Conservation (phyloP, 1,284 basidiomycete species). For the Naganishia sp. region DNA sequence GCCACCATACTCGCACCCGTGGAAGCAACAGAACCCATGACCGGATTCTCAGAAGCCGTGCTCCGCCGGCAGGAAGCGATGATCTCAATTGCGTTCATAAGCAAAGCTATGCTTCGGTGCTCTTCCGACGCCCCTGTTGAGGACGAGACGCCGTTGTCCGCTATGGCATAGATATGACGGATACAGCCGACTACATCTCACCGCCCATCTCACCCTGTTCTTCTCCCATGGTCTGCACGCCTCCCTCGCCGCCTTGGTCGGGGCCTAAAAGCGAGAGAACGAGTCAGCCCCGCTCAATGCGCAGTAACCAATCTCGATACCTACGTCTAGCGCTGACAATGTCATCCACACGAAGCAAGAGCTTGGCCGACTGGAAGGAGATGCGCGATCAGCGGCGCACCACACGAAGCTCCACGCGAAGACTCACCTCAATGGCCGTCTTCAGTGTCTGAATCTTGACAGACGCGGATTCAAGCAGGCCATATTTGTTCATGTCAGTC, state of each 20-base stretch:
- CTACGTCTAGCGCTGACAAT: conserved; percentile 80
- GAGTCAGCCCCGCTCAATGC: neutral
- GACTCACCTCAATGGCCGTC: conserved; percentile 84
- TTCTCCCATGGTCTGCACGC: conserved; percentile 53
- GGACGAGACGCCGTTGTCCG: neutral
- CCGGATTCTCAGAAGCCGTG: too few relatives aligned
- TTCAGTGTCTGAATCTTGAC: conserved; percentile 98
- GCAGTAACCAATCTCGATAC: neutral
- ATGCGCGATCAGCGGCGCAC: neutral
- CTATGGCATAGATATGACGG: neutral
- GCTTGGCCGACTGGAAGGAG: conserved; percentile 70
- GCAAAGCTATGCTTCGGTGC: neutral
- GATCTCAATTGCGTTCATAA: too few relatives aligned
- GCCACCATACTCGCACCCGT: too few relatives aligned
- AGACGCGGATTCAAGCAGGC: conserved; percentile 89
- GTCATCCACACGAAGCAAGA: conserved; percentile 91
- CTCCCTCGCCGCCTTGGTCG: conserved; percentile 46
- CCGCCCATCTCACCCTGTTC: conserved; percentile 41
- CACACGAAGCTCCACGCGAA: neutral
- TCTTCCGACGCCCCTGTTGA: neutral
- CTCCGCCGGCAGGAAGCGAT: too few relatives aligned
- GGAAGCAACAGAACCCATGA: too few relatives aligned
- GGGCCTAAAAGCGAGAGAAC: conserved; percentile 21
- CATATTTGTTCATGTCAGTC: conserved; percentile 92
- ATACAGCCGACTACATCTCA: conserved; percentile 37